Evolutionary conservation across 2,329 filamentous ascomycete species (phyloP), one percentile per base, ranked within the genome.

Genomic region (Ascochyta pisi): DNA sequence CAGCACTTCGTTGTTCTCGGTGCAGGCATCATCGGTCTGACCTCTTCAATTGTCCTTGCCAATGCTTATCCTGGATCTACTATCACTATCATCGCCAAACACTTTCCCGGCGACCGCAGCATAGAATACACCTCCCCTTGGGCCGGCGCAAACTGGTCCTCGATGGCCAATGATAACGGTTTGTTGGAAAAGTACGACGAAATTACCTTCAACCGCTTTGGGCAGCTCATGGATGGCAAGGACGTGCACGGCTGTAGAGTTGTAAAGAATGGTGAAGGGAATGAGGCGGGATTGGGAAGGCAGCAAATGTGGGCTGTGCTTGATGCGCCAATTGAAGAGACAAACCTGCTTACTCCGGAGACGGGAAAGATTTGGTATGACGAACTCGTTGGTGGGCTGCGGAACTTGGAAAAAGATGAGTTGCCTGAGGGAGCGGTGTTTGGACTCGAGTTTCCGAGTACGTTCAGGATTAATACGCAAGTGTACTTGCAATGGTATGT

Each of bases 101-200:
- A 96, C 74, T 95, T 96, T 89, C 93, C 93, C 0, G 93, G 93
- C 33, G 93, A 97, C 78, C 95, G 94, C 75, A 90, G 94, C 63
- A 89, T 93, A 64, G 89, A 96, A 80, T 97, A 96, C 74, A 88
- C 91, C 0, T 96, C 91, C 6, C 92, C 91, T 0, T 96, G 91
- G 89, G 92, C 92, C 3, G 92, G 92, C 13, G 92, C 91, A 59
- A 94, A 95, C 70, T 89, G 88, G 72, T 74, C 89, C 57, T 91
- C 89, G 1, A 67, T 74, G 58, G 70, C 72, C n/a, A 58, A 68
- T 26, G 73, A 75, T 56, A 73, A 73, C 37, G 73, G 72, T 0
- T 64, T 54, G 0, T 50, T 74, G 0, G 71, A 75, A 31, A 62
- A 68, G 13, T 71, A 69, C 58, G 73, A 75, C 41, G 56, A 60